Percentiles rank a stretch among this genome's conserved stretches.
phyloP scores from a whole-genome alignment of 208 protist genomes.

The Trypanosoma brucei region DNA sequence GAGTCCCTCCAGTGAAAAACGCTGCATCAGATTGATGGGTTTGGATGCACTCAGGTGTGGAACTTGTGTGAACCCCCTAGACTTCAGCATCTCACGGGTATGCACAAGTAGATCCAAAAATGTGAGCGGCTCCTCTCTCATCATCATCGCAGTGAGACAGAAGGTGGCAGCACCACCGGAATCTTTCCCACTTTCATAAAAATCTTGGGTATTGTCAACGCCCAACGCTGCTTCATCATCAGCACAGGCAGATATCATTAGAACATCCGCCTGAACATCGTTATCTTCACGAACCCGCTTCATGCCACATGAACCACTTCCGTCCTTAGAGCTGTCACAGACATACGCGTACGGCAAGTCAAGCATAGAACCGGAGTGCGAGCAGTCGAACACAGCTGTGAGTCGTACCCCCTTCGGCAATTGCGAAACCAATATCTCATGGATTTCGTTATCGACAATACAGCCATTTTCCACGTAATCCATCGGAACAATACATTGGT shows the following conservation, averaged over 20 bases:
- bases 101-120: slow-evolving; percentile 36
- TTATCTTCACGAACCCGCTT: slow-evolving; percentile 58
- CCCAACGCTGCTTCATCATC: slow-evolving; percentile 61
- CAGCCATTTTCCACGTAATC: slow-evolving; percentile 52
- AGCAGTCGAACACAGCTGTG: slow-evolving; percentile 85
- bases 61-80: slow-evolving; percentile 61
- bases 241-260: slow-evolving; percentile 66
- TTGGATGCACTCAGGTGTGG: slow-evolving; percentile 69
- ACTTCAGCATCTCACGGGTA: slow-evolving; percentile 51
- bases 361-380: slow-evolving; percentile 82
- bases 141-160: slow-evolving; percentile 47
- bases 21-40: slow-evolving; percentile 46
- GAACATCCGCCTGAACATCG: slow-evolving; percentile 37
- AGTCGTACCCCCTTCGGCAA: slow-evolving; percentile 67
- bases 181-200: slow-evolving; percentile 38
- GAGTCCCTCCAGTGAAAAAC: slow-evolving; percentile 35
- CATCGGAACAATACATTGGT: slow-evolving; percentile 68
- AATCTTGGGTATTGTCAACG: slow-evolving; percentile 40
- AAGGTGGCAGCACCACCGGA: slow-evolving; percentile 67
- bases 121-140: slow-evolving; percentile 40
- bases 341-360: slow-evolving; percentile 73
- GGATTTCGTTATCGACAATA: slow-evolving; percentile 78
- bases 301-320: slow-evolving; percentile 37
- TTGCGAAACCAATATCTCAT: slow-evolving; percentile 31
- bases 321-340: slow-evolving; percentile 21